These are phyloP conservation scores for Auricularia sp. DNA, from an alignment of 768 basidiomycete genomes.

Conservation along the genomic window DNA sequence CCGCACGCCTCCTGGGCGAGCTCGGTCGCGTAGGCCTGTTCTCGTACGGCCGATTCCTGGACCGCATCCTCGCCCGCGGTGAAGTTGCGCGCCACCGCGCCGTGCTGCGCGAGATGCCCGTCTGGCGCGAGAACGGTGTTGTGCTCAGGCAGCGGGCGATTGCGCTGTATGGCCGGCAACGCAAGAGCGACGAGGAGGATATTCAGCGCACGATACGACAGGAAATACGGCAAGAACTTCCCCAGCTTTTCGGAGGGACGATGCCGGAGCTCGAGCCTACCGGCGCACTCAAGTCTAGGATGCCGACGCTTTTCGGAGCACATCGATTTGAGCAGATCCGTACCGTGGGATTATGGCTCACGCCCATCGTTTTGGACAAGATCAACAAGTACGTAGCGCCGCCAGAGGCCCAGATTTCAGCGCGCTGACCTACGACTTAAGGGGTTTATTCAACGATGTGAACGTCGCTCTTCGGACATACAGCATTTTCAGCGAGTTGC, in stretches of 20 bases:
- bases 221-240: constrained; percentile 54
- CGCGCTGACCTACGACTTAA: not conserved
- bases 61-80: constrained; percentile 71
- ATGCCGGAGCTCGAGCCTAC: not conserved
- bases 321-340: not conserved
- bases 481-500: not conserved
- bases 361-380: not conserved
- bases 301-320: not conserved
- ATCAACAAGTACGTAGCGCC: not conserved
- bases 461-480: not conserved
- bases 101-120: constrained; percentile 63
- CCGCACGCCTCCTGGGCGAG: constrained; percentile 62
- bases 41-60: constrained; percentile 65
- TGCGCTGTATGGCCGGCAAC: constrained; percentile 49
- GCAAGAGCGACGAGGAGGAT: constrained; percentile 61
- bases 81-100: constrained; percentile 61
- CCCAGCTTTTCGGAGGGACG: constrained; percentile 58
- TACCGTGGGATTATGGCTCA: not conserved
- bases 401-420: not conserved
- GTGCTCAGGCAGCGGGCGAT: constrained; percentile 60
- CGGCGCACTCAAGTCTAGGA: not conserved
- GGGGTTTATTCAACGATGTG: not conserved
- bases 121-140: constrained; percentile 49
- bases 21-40: constrained; percentile 62
- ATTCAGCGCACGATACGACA: constrained; percentile 63